Percentiles rank a stretch among this genome's conserved stretches.
Evolutionary conservation across 768 basidiomycete species (phyloP).

Genomic region (Russula sp.): DNA sequence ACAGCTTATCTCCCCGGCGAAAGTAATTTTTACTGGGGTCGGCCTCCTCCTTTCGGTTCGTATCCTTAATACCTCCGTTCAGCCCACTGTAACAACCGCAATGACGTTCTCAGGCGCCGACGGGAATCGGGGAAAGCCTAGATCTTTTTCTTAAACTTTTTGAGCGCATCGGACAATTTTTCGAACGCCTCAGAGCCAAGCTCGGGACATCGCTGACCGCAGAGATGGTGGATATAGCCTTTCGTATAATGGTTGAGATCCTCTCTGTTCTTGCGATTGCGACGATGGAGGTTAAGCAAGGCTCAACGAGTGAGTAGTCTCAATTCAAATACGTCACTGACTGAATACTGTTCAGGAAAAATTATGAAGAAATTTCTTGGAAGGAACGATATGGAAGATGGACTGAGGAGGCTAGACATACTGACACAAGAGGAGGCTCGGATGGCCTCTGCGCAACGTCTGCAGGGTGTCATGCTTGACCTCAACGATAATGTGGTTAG

Average conservation of each 20-base stretch:
- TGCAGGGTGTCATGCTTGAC: too few relatives aligned
- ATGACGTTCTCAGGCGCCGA: not conserved
- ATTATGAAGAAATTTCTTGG: not conserved
- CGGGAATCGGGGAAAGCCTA: not conserved
- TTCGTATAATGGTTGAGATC: conserved; percentile 6
- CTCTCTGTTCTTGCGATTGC: conserved; percentile 6
- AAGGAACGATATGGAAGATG: conserved; percentile 1
- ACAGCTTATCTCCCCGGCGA: not conserved
- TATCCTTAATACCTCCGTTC: not conserved
- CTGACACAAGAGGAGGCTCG: conserved; percentile 8
- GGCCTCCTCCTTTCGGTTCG: not conserved
- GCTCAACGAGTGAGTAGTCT: not conserved
- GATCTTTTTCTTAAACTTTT: not conserved
- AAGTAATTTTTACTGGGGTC: not conserved
- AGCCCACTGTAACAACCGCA: too few relatives aligned
- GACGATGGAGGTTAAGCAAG: conserved; percentile 3
- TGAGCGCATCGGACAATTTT: not conserved
- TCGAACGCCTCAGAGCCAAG: conserved; percentile 1
- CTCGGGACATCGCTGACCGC: not conserved
- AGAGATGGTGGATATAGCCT: not conserved
- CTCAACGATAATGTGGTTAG: not conserved
- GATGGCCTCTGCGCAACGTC: not conserved
- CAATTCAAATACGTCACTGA: not conserved
- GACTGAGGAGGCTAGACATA: not conserved
- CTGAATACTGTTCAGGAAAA: not conserved